phyloP scores from a whole-genome alignment of 179 eudicot species.

The Camellia oleifera region DNA sequence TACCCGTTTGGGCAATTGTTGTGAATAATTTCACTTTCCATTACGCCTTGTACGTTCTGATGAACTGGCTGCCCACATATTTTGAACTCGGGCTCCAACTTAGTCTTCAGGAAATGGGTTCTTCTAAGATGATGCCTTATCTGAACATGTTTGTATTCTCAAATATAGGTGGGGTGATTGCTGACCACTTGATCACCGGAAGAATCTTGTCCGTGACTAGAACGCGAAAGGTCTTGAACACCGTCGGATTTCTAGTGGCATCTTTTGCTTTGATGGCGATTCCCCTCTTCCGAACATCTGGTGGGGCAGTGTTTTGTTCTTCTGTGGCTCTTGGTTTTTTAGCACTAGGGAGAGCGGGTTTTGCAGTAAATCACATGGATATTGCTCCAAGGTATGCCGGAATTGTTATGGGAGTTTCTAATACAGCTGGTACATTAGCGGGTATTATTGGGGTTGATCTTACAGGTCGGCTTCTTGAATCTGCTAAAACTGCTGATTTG shows the following conservation, averaged over 20 bases:
- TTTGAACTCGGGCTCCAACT: constrained; percentile 83
- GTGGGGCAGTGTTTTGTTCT: constrained; percentile 85
- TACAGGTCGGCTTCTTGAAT: constrained; percentile 88
- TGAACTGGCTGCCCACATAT: constrained; percentile 97
- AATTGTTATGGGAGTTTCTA: constrained; percentile 95
- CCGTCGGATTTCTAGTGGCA: constrained; percentile 77
- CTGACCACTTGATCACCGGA: constrained; percentile 75
- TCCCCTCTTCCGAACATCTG: constrained; percentile 67
- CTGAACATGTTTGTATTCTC: constrained; percentile 87
- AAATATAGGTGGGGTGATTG: constrained; percentile 40
- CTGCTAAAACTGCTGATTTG: constrained; percentile 72
- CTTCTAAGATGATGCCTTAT: constrained; percentile 96
- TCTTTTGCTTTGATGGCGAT: constrained; percentile 69
- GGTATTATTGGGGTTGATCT: constrained; percentile 89
- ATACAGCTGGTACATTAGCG: constrained; percentile 93
- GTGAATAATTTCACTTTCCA: constrained; percentile 92
- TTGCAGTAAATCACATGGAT: constrained; percentile 98
- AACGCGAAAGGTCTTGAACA: constrained; percentile 79
- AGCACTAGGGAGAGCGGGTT: constrained; percentile 98
- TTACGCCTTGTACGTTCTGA: constrained; percentile 84
- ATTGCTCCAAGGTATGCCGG: constrained; percentile 97
- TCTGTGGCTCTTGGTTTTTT: constrained; percentile 92
- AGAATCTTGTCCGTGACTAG: constrained; percentile 59
- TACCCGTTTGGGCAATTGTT: constrained; percentile 95
- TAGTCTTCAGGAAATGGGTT: constrained; percentile 96